Percentiles rank a stretch among this genome's conserved stretches.
Evolutionary conservation across 495 filamentous ascomycete genomes (phyloP).

Genomic region (Trichocladium antarcticum): DNA sequence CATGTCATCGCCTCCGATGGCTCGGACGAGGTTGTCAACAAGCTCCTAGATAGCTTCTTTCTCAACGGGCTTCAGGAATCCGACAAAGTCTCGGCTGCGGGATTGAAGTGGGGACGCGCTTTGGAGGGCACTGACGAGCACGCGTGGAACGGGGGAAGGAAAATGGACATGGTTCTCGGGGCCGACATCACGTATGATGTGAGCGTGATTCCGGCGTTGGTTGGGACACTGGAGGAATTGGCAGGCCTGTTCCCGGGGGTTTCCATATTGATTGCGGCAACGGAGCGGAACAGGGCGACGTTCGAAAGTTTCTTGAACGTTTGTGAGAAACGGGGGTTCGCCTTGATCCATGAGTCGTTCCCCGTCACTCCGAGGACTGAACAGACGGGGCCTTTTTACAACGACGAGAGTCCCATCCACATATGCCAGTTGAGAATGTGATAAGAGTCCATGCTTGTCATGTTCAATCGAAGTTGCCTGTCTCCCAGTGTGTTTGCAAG

Average conservation of each 20-base stretch:
- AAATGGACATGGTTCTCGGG: constrained; percentile 39
- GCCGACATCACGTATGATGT: constrained; percentile 44
- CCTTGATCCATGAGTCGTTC: constrained; percentile 27
- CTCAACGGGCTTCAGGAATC: constrained; percentile 50
- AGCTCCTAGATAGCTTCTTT: constrained; percentile 53
- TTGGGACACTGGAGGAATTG: constrained; percentile 37
- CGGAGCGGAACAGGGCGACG: constrained; percentile 37
- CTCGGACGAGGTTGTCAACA: constrained; percentile 57
- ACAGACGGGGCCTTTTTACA: constrained; percentile 42
- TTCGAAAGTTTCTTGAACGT: constrained; percentile 33
- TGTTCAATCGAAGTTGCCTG: no score
- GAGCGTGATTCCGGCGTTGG: constrained; percentile 33
- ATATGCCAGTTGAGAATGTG: constrained; percentile 27
- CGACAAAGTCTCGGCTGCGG: constrained; percentile 33
- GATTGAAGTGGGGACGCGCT: constrained; percentile 52
- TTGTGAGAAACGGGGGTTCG: constrained; percentile 26
- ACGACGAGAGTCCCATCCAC: constrained; percentile 32
- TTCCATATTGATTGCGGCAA: constrained; percentile 37
- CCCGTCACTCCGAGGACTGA: constrained; percentile 22
- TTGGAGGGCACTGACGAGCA: constrained; percentile 36
- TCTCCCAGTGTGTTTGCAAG: not conserved
- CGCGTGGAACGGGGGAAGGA: constrained; percentile 33
- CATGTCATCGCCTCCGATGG: constrained; percentile 71
- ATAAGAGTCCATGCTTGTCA: not conserved
- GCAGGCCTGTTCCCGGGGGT: constrained; percentile 26